Evolutionary conservation across 2,329 filamentous ascomycete genomes (phyloP), one percentile per base, ranked within the genome.

Genomic region (Chalaropsis thielavioides): DNA sequence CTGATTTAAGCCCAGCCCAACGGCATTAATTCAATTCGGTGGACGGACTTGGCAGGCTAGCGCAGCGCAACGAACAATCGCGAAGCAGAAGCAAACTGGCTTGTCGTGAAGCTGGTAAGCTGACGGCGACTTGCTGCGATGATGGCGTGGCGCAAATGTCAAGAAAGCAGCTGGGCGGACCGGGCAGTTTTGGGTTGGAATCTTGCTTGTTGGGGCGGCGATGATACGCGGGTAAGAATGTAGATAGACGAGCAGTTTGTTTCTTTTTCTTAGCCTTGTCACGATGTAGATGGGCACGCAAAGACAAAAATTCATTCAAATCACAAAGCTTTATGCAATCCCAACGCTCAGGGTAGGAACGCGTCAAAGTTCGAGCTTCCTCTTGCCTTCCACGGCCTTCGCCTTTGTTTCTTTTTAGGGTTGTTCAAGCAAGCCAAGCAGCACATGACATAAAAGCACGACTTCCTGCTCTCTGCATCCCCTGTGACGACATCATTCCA

Each of bases 401-500:
- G 54, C 54, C 54, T 58, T 31, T 35, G 54, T 35, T 58, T 15
- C 27, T 58, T 58, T 17, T 58, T 58, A 38, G 54, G 54, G 54
- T 58, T 58, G n/a, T 15, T 58, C 31, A 46, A 8, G 2, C 43
- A 38, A 58, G 11, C 3, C 46, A 24, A 0, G 17, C 6, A 58
- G 15, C 27, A 38, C 27, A 31, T 38, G 54, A 58, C 54, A 58
- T n/a, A n/a, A n/a, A 13, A n/a, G 24, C 51, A 51, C 19, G 3
- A 27, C 11, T 27, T 51, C 46, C 46, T 51, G 22, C 46, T 27
- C 46, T 24, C 19, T 22, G 8, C 3, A 51, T 10, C 24, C 46
- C 19, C 27, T n/a, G 31, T 56, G 24, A 56, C 51, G 27, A 58
- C 54, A 58, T 58, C 54, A 58, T 58, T 58, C 54, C 54, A 58